Evolutionary conservation across 805 yeast species (phyloP).

Genomic region (Wickerhamomyces strasburgensis): DNA sequence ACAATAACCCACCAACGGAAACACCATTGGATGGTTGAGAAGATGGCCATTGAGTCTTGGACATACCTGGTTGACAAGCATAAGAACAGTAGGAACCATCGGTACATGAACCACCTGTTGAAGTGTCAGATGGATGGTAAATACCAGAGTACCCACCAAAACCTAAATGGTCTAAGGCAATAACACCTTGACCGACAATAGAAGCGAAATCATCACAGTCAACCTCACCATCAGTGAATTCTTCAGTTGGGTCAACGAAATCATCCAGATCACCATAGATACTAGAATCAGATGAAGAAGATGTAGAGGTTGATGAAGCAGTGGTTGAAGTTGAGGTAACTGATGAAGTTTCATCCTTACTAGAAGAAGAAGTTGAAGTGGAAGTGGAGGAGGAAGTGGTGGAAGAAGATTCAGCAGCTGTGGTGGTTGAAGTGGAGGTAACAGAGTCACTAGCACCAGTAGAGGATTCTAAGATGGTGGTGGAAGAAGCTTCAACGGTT

Average conservation of each 20-base stretch:
- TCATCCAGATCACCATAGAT: slow-evolving; percentile 53
- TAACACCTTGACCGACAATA: slow-evolving; percentile 67
- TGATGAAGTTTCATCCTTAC: slow-evolving; percentile 21
- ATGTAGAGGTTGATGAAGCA: slow-evolving; percentile 24
- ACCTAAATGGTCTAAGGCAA: slow-evolving; percentile 64
- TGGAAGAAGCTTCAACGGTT: slow-evolving; percentile 29
- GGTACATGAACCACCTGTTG: slow-evolving; percentile 59
- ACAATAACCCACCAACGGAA: slow-evolving; percentile 86
- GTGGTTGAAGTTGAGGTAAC: slow-evolving; percentile 19
- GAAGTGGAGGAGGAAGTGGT: slow-evolving; percentile 15
- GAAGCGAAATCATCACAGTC: slow-evolving; percentile 68
- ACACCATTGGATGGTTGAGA: slow-evolving; percentile 82
- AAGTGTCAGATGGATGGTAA: slow-evolving; percentile 47
- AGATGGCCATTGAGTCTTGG: slow-evolving; percentile 96
- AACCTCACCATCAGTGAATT: slow-evolving; percentile 67
- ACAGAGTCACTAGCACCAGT: slow-evolving; percentile 16
- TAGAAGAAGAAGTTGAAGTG: slow-evolving; percentile 22
- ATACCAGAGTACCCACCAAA: slow-evolving; percentile 85
- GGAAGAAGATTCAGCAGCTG: slow-evolving; percentile 10
- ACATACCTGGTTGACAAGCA: slow-evolving; percentile 97
- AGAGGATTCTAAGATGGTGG: slow-evolving; percentile 18
- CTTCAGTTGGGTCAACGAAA: slow-evolving; percentile 50
- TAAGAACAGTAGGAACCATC: slow-evolving; percentile 96
- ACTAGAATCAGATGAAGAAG: slow-evolving; percentile 30
- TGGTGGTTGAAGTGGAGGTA: slow-evolving; percentile 20